A percentile compares a stretch with the other conserved stretches of the same genome.
phyloP scores from a whole-genome alignment of 208 protist genomes.

The Leishmania arabica region DNA sequence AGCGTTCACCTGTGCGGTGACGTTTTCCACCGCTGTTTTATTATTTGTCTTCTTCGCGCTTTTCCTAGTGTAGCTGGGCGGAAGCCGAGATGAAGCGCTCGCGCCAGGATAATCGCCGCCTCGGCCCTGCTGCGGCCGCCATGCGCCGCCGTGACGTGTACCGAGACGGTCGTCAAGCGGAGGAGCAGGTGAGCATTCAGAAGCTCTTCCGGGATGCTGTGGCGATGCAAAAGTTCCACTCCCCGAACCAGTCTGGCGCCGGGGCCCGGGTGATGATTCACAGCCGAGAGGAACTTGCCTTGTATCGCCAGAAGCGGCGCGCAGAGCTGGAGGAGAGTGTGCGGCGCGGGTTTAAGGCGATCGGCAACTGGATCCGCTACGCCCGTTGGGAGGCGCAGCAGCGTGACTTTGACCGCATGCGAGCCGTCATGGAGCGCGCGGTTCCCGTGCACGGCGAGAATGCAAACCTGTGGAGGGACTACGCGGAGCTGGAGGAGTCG shows the following conservation, averaged over 20 bases:
- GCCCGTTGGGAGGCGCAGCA: slow-evolving; percentile 98
- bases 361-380: slow-evolving; percentile 96
- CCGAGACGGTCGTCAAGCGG: slow-evolving; percentile 68
- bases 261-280: slow-evolving; percentile 94
- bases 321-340: slow-evolving; percentile 96
- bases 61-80: neutral
- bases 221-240: slow-evolving; percentile 91
- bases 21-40: neutral
- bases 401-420: slow-evolving; percentile 94
- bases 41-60: neutral
- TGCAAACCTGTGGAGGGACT: slow-evolving; percentile 94
- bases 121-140: slow-evolving; percentile 80
- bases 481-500: slow-evolving; percentile 98
- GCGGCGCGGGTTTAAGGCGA: slow-evolving; percentile 67
- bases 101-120: slow-evolving; percentile 36
- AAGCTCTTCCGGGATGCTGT: slow-evolving; percentile 97
- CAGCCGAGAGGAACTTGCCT: slow-evolving; percentile 94
- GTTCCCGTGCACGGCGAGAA: slow-evolving; percentile 91
- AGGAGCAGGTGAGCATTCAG: slow-evolving; percentile 96
- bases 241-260: slow-evolving; percentile 39
- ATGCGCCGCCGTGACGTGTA: slow-evolving; percentile 67
- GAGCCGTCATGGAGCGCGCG: slow-evolving; percentile 96
- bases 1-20: neutral
- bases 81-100: slow-evolving; percentile 56
- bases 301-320: slow-evolving; percentile 95